A percentile compares a stretch with the other conserved stretches of the same genome.
Evolutionary conservation across 495 filamentous ascomycete species (phyloP).

Genomic region (Penicillium tannophilum): DNA sequence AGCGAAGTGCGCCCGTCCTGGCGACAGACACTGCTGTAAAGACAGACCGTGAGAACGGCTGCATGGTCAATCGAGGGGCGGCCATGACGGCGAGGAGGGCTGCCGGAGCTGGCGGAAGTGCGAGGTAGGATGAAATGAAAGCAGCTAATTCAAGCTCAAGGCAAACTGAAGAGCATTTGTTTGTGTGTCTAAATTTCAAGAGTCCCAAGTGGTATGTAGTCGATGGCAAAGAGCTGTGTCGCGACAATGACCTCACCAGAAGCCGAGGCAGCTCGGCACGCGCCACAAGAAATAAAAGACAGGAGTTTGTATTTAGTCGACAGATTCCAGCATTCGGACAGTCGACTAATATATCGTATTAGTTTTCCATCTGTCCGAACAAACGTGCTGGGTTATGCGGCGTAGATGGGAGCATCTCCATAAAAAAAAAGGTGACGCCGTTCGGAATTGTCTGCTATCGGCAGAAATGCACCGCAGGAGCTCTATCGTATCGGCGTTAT

Average conservation of each 20-base stretch:
- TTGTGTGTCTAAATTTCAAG: background rate
- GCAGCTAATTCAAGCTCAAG: background rate
- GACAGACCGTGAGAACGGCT: background rate
- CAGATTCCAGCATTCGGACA: background rate
- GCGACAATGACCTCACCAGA: constrained; percentile 13
- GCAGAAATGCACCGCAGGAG: background rate
- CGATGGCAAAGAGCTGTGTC: background rate
- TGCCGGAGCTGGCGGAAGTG: background rate
- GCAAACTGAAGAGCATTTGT: background rate
- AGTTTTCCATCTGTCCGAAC: constrained; percentile 19
- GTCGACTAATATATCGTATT: background rate
- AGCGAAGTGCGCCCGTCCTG: background rate
- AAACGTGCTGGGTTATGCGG: constrained; percentile 46
- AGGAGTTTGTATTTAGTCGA: background rate
- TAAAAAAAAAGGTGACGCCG: constrained; percentile 19
- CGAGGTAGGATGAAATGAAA: background rate
- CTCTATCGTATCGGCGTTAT: constrained; percentile 1
- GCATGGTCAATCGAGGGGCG: constrained; percentile 7
- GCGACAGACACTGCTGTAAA: background rate
- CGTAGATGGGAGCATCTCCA: constrained; percentile 43
- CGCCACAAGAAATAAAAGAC: background rate
- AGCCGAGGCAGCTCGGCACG: constrained; percentile 7
- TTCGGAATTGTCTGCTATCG: constrained; percentile 7
- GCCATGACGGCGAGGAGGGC: constrained; percentile 5
- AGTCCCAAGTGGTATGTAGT: background rate